Evolutionary conservation across 805 yeast species (phyloP).

Genomic region (Myxozyma mucilagina): DNA sequence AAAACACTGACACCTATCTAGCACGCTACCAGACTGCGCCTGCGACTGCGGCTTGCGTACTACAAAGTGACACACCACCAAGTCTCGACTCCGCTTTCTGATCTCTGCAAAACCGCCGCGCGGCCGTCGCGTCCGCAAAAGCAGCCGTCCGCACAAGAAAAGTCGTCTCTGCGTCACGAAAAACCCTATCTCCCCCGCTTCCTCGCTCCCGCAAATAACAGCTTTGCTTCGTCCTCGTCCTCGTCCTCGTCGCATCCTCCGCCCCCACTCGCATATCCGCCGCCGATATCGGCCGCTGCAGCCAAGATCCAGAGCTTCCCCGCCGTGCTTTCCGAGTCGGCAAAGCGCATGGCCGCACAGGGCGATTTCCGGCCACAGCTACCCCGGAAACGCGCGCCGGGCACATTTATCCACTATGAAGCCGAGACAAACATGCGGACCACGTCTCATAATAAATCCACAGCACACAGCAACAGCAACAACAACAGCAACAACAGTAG

Average conservation of each 20-base stretch:
- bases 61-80: conserved; percentile 42
- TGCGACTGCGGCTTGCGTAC: conserved; percentile 40
- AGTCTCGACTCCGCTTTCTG: conserved; percentile 35
- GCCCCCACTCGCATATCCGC: background rate
- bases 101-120: conserved; percentile 10
- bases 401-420: conserved; percentile 3
- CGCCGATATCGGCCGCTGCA: conserved; percentile 4
- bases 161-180: no score
- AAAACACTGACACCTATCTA: background rate
- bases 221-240: background rate
- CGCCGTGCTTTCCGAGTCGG: conserved; percentile 24
- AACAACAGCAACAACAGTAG: background rate
- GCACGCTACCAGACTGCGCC: conserved; percentile 37
- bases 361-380: conserved; percentile 9
- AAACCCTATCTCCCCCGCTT: no score
- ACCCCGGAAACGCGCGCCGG: conserved; percentile 9
- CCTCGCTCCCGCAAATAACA: background rate
- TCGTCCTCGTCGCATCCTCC: background rate
- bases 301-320: conserved; percentile 9
- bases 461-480: background rate
- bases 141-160: background rate
- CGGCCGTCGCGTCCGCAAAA: background rate
- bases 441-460: background rate
- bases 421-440: background rate
- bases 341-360: conserved; percentile 12